Evolutionary conservation across 768 basidiomycete species (phyloP), one percentile per base, ranked within the genome.

Genomic region (Mycena rosella): DNA sequence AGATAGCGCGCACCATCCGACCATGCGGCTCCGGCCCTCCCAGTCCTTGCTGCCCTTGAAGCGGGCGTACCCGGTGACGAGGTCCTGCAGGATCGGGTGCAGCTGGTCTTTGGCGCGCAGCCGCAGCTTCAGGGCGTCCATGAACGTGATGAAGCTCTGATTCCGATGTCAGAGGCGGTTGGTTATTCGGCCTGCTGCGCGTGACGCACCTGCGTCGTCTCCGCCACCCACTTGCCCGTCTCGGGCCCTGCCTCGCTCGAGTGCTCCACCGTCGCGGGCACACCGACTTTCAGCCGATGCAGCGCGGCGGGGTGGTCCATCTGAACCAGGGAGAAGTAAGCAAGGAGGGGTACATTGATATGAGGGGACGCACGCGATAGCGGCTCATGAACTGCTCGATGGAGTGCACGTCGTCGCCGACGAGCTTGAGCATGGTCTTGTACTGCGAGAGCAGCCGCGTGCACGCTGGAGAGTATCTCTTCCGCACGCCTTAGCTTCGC

Each of bases 91-190:
- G 67, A 98, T 89, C 0, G 96, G 96, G 77, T 99, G 96, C 3
- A 99, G 84, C 74, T 98, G 96, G 74, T 99, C 98, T 77, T 98
- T 99, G 4, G 98, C 97, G n/a, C 96, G 88, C 73, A 98, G 82
- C 13, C 92, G 90, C 55, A 99, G 84, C 75, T 96, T 96, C 29
- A 99, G 85, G 1, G 96, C 97, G 73, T 99, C 98, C 95, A 99
- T 98, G 71, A 99, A 96, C 0, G 97, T 99, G 71, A 99, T 99
- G 69, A 99, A 99, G 77, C 91, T 93, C 96, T 98, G 73, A 1
- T 63, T 27, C 8, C 15, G 18, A 13, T n/a, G n/a, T n/a, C n/a
- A n/a, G n/a, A n/a, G 26, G 13, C 20, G 29, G 32, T 49, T 44
- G 53, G 49, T n/a, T n/a, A n/a, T n/a, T n/a, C n/a, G n/a, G n/a